Conservation (phyloP, 2,329 filamentous ascomycete genomes). For the Claviceps humidiphila region DNA sequence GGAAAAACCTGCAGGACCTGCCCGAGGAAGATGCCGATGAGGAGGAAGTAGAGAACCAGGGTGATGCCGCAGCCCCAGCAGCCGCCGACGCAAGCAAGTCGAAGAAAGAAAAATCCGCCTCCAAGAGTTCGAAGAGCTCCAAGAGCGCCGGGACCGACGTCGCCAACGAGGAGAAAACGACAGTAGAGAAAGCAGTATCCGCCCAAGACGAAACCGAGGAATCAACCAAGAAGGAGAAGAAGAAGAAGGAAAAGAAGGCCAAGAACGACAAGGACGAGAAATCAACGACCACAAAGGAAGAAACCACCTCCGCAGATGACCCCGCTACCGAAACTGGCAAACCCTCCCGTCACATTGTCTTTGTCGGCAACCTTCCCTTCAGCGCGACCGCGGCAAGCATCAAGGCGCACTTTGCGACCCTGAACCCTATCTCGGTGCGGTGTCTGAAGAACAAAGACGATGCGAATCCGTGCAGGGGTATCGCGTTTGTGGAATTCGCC, state of each 20-base stretch:
- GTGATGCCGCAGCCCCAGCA: conserved; percentile 8
- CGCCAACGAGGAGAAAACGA: neutral
- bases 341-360: conserved; percentile 20
- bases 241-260: conserved; percentile 18
- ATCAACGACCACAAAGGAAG: conserved; percentile 6
- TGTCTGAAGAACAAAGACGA: conserved; percentile 56
- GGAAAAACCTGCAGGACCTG: conserved; percentile 24
- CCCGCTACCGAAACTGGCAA: conserved; percentile 10
- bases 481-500: conserved; percentile 82
- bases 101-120: conserved; percentile 8
- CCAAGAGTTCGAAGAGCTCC: conserved; percentile 14
- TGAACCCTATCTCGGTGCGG: conserved; percentile 40
- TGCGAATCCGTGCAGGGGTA: conserved; percentile 52
- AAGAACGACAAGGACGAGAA: neutral
- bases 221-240: conserved; percentile 8
- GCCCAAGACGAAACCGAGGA: neutral
- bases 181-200: no score
- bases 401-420: conserved; percentile 61
- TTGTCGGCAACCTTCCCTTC: conserved; percentile 71
- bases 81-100: conserved; percentile 13
- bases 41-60: conserved; percentile 8
- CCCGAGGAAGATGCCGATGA: conserved; percentile 20
- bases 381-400: conserved; percentile 60
- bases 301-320: conserved; percentile 5
- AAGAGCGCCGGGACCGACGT: conserved; percentile 2